Evolutionary conservation across 2,329 filamentous ascomycete species (phyloP).

Genomic region (Juglanconis juglandina): DNA sequence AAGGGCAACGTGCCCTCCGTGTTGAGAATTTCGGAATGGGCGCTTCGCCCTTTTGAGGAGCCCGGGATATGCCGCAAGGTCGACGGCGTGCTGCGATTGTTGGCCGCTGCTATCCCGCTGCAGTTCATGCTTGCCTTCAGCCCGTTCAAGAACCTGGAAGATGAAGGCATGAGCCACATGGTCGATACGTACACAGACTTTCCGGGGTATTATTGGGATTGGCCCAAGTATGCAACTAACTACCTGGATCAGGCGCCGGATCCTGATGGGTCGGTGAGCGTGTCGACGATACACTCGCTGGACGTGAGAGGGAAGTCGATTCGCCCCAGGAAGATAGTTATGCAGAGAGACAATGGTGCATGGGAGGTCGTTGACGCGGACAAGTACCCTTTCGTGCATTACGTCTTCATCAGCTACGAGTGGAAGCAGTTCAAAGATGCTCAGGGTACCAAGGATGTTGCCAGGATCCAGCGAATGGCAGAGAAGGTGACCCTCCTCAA

Average conservation of each 20-base stretch:
- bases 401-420: slow-evolving; percentile 22
- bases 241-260: slow-evolving; percentile 22
- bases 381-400: slow-evolving; percentile 12
- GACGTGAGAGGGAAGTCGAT: slow-evolving; percentile 14
- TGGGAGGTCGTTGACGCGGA: slow-evolving; percentile 17
- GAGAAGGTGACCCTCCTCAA: slow-evolving; percentile 11
- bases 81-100: slow-evolving; percentile 14
- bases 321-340: slow-evolving; percentile 19
- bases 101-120: slow-evolving; percentile 21
- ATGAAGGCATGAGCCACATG: slow-evolving; percentile 13
- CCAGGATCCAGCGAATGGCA: slow-evolving; percentile 18
- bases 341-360: slow-evolving; percentile 8
- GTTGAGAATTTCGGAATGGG: slow-evolving; percentile 21
- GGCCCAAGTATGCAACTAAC: slow-evolving; percentile 25
- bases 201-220: slow-evolving; percentile 24
- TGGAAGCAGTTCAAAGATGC: slow-evolving; percentile 12
- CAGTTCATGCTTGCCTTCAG: slow-evolving; percentile 22
- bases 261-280: background rate
- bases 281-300: background rate
- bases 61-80: slow-evolving; percentile 14
- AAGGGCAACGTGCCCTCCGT: slow-evolving; percentile 21
- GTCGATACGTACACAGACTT: slow-evolving; percentile 22
- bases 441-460: background rate
- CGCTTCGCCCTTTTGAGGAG: slow-evolving; percentile 14
- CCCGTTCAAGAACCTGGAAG: slow-evolving; percentile 17